Evolutionary conservation across 495 filamentous ascomycete species (phyloP), one percentile per base, ranked within the genome.

Genomic region (Neurospora sp.): DNA sequence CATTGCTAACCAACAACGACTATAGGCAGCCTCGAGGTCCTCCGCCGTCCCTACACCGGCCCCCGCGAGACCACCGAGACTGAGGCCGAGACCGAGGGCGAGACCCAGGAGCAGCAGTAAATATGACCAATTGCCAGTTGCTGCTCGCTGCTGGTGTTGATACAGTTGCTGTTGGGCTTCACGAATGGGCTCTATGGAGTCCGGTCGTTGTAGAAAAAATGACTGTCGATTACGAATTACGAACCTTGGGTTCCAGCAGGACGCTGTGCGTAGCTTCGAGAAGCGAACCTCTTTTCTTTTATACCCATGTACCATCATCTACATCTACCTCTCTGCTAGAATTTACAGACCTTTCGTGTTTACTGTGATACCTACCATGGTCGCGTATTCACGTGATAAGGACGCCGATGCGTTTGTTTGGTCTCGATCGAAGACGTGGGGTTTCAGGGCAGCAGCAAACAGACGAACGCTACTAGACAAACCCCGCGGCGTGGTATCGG

Each of bases 21-120:
- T 42, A 59, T 72, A 91, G 90, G 82, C 75, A 83, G 78, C 73
- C 71, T 93, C 59, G 90, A 92, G 78, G 88, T 92, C 71, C 86
- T 91, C 72, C 73, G 72, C 74, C 75, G 75, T 22, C 74, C 75
- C 48, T 53, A 68, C 10, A 37, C 69, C 39, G 61, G 44, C 20
- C 53, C 53, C 27, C 22, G 53, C 22, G 69, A 71, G 42, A 59
- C 35, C 42, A 7, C 22, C 42, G 70, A 71, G 70, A 10, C 42
- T 18, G 44, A 35, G 42, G 14, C 44, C 18, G 70, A 37, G 53
- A 3, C 53, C 53, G 48, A 59, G 48, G 48, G 9, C 22, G 48
- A 59, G 48, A 35, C 27, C 53, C 10, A 37, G 6, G 27, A 65
- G 14, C 53, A 65, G 53, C 53, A 65, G 6, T 65, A 35, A 35